These are phyloP conservation scores for Catharanthus roseus DNA, from an alignment of 257 asterid genomes.

Conservation along the genomic window DNA sequence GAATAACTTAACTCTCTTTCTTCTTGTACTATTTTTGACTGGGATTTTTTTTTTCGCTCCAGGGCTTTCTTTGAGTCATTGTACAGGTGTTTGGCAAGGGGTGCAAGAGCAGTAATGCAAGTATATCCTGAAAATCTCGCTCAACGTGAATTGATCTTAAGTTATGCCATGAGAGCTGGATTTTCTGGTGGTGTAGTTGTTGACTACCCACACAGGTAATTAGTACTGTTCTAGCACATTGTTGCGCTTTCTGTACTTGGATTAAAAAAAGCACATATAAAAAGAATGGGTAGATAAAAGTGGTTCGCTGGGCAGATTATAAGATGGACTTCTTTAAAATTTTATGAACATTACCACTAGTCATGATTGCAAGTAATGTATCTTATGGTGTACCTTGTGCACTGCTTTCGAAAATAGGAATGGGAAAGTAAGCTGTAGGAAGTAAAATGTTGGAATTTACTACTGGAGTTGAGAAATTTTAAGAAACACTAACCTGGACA, in stretches of 20 bases:
- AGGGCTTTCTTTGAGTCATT: constrained; percentile 92
- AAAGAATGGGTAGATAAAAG: neutral
- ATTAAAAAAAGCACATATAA: neutral
- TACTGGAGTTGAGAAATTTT: neutral
- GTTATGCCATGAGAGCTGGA: constrained; percentile 95
- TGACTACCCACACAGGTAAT: constrained; percentile 91
- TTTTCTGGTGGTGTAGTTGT: constrained; percentile 91
- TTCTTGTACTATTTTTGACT: constrained; percentile 11
- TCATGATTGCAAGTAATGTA: neutral
- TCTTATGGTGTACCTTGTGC: neutral
- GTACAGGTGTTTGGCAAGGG: constrained; percentile 80
- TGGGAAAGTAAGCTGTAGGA: neutral
- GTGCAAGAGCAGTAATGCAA: constrained; percentile 94
- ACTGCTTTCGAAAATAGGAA: neutral
- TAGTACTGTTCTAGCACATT: neutral
- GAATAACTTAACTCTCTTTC: neutral
- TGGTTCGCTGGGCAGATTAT: neutral
- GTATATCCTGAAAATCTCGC: constrained; percentile 84
- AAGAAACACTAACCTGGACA: neutral
- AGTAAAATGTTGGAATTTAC: neutral
- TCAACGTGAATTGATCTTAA: constrained; percentile 80
- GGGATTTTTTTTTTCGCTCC: constrained; percentile 11
- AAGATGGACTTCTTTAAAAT: neutral
- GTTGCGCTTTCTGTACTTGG: neutral
- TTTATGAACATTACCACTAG: neutral